These are phyloP conservation scores for Candida bentonensis DNA, from an alignment of 805 yeast genomes.

Conservation along the genomic window DNA sequence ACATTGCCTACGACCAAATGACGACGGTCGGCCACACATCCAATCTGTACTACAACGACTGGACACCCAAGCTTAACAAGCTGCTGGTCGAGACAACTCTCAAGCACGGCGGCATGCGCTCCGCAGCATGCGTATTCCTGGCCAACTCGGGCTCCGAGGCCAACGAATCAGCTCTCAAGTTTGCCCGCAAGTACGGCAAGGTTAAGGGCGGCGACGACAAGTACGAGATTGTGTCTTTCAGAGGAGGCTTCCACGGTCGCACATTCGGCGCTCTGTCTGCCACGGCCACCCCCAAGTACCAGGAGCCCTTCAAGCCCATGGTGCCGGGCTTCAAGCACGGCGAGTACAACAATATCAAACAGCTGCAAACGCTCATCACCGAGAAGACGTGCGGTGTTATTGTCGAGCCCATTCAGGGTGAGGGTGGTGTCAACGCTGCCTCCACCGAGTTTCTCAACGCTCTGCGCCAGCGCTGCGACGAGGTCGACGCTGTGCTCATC, in stretches of 20 bases:
- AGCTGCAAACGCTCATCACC: constrained; percentile 41
- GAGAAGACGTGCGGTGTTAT: constrained; percentile 80
- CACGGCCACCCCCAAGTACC: constrained; percentile 87
- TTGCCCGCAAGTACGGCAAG: constrained; percentile 71
- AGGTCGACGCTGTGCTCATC: constrained; percentile 61
- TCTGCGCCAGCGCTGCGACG: constrained; percentile 51
- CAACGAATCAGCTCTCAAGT: constrained; percentile 65
- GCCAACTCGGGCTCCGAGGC: constrained; percentile 70
- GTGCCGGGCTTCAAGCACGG: constrained; percentile 80
- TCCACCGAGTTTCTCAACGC: constrained; percentile 48
- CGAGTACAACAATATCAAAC: constrained; percentile 40
- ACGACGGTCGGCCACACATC: constrained; percentile 66
- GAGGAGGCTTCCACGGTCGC: constrained; percentile 88
- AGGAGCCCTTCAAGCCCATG: constrained; percentile 79
- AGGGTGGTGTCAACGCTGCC: constrained; percentile 80
- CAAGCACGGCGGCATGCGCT: constrained; percentile 61
- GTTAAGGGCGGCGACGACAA: constrained; percentile 30
- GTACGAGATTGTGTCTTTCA: constrained; percentile 72
- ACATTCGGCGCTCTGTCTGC: constrained; percentile 87
- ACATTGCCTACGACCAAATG: constrained; percentile 61
- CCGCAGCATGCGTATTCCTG: constrained; percentile 62
- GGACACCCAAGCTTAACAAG: constrained; percentile 68
- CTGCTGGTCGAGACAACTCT: constrained; percentile 57
- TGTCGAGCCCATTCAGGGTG: constrained; percentile 90
- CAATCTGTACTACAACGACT: constrained; percentile 71